These are phyloP conservation scores for Scheffersomyces titani DNA, from an alignment of 1,139 yeast species.

Conservation along the genomic window DNA sequence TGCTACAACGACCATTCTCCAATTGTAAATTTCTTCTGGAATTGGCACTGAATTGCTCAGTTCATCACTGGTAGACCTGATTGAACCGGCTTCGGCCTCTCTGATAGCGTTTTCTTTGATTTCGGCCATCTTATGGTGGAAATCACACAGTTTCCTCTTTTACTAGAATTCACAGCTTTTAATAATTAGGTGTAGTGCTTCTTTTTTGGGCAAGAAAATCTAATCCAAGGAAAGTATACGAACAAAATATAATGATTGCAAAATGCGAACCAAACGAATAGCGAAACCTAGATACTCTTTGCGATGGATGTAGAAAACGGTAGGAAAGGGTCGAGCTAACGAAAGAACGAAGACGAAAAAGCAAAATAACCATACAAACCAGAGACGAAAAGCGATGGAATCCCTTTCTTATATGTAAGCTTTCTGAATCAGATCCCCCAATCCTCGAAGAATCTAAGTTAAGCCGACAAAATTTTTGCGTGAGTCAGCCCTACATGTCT, in stretches of 20 bases:
- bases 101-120: neutral
- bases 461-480: neutral
- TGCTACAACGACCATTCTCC: constrained; percentile 31
- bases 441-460: neutral
- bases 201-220: neutral
- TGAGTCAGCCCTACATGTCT: neutral
- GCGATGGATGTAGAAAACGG: neutral
- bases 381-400: neutral
- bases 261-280: neutral
- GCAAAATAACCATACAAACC: neutral
- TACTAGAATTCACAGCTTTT: neutral
- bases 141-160: constrained; percentile 1
- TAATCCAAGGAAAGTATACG: neutral
- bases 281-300: neutral
- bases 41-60: constrained; percentile 10
- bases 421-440: neutral
- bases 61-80: neutral
- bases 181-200: neutral
- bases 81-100: constrained; percentile 10
- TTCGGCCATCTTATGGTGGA: constrained; percentile 6
- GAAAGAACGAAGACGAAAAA: neutral
- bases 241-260: neutral
- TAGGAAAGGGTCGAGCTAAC: neutral
- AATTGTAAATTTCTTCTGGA: constrained; percentile 25
- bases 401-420: neutral